Percentiles rank a stretch among this genome's conserved stretches.
Evolutionary conservation across 225 moss, liverwort and hornwort species (phyloP).

Genomic region (Pseudoscleropodium purum): DNA sequence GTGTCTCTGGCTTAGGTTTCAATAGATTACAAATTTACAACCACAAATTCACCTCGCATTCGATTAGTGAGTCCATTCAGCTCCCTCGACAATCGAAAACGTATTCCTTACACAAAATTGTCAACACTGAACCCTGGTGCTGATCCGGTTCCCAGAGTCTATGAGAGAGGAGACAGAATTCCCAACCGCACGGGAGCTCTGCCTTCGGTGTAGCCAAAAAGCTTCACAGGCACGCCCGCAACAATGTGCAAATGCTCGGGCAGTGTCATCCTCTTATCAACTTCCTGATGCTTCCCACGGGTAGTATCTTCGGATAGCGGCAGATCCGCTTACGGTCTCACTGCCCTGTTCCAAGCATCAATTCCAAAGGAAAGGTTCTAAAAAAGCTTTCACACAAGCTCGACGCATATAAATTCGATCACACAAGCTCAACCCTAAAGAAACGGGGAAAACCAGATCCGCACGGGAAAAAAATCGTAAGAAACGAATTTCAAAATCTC

Average conservation of each 20-base stretch:
- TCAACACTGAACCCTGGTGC: background rate
- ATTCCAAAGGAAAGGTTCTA: background rate
- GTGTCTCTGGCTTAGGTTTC: background rate
- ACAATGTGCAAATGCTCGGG: constrained; percentile 56
- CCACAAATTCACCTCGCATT: background rate
- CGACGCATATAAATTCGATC: background rate
- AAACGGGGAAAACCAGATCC: background rate
- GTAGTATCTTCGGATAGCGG: background rate
- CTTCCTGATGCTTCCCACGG: background rate
- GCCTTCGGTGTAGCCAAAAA: constrained; percentile 39
- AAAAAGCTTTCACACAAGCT: background rate
- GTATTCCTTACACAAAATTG: background rate
- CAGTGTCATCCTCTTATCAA: constrained; percentile 47
- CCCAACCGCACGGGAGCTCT: constrained; percentile 55
- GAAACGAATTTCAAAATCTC: background rate
- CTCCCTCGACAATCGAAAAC: background rate
- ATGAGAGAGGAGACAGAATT: constrained; percentile 1
- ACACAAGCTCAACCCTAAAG: background rate
- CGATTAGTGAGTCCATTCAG: background rate
- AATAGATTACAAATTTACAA: background rate
- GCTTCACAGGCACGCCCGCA: constrained; percentile 41
- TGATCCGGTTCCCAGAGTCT: background rate
- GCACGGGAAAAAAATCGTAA: background rate
- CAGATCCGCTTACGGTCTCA: background rate
- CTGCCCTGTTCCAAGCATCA: background rate